Evolutionary conservation across 2,329 filamentous ascomycete species (phyloP), one percentile per base, ranked within the genome.

Genomic region (Teratosphaeriaceae sp.): DNA sequence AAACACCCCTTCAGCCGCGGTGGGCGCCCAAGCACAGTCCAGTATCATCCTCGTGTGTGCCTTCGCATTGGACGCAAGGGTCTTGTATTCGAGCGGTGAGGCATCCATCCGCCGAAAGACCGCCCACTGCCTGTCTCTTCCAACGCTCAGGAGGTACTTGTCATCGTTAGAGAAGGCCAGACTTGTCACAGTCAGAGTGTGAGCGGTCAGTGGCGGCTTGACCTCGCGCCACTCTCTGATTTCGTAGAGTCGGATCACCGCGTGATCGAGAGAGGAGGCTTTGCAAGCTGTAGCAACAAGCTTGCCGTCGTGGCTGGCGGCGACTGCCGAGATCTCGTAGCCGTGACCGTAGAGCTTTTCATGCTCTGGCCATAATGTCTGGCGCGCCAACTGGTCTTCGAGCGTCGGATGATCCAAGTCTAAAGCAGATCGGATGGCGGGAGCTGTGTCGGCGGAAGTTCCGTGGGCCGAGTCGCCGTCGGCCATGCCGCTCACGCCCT

Each of bases 291-390:
- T 96, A 23, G 92, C 92, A 12, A 98, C 75, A 18, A 96, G 65
- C 3, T 66, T 71, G 11, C 85, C 84, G 55, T 88, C 81, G 58
- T 85, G 78, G 57, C 80, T 88, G 7, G 83, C 77, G 9, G 89
- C 85, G 13, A 95, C 78, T 27, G 87, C 85, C 2, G 88, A 94
- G 38, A 98, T 90, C 65, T 98, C 92, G 66, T 96, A 96, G 22
- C 92, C 92, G 66, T 98, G 92, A 1, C 92, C 92, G 66, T 98
- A 98, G 1, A 98, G 76, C 69, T 98, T 98, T 65, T 98, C 92
- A 5, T 80, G 80, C 62, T 98, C 92, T 2, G 92, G 92, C 88
- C 89, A 98, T 23, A 98, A 79, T 0, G 92, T 94, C 63, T 94
- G 82, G 7, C 89, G 81, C 19, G 88, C 84, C 2, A 98, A 78